Evolutionary conservation across 2,329 filamentous ascomycete genomes (phyloP).

Genomic region (Phialophora chinensis): DNA sequence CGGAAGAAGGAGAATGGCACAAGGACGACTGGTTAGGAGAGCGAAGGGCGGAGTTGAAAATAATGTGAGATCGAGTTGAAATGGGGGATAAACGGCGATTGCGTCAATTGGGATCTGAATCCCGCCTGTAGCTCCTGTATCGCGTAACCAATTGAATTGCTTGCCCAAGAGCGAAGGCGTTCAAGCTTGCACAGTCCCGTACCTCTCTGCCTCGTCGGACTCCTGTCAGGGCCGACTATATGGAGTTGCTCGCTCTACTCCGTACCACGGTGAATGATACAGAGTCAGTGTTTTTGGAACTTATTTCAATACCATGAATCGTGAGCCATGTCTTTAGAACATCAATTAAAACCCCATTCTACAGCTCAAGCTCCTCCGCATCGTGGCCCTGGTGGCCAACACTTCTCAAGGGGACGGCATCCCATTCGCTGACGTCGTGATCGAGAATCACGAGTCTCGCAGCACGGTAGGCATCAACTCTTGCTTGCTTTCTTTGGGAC

Average conservation of each 20-base stretch:
- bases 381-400: conserved; percentile 32
- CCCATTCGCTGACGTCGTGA: conserved; percentile 33
- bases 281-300: no score
- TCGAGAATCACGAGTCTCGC: conserved; percentile 31
- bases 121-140: background rate
- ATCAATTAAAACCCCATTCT: background rate
- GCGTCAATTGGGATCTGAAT: conserved; percentile 24
- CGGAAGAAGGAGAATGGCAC: background rate
- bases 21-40: conserved; percentile 1
- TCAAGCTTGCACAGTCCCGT: conserved; percentile 7
- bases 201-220: no score
- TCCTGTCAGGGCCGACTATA: conserved; percentile 2
- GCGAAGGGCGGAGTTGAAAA: conserved; percentile 8
- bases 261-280: background rate
- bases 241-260: background rate
- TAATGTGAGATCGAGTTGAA: conserved; percentile 7
- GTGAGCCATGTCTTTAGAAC: background rate
- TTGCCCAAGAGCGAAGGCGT: background rate
- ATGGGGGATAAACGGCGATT: conserved; percentile 20
- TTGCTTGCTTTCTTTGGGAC: conserved; percentile 13
- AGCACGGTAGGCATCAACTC: conserved; percentile 33
- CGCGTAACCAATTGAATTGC: conserved; percentile 6
- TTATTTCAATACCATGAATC: background rate
- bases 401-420: conserved; percentile 32
- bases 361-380: conserved; percentile 32